phyloP scores from a whole-genome alignment of 1,139 yeast species.

The Hyphopichia wangnamkhiaoensis region DNA sequence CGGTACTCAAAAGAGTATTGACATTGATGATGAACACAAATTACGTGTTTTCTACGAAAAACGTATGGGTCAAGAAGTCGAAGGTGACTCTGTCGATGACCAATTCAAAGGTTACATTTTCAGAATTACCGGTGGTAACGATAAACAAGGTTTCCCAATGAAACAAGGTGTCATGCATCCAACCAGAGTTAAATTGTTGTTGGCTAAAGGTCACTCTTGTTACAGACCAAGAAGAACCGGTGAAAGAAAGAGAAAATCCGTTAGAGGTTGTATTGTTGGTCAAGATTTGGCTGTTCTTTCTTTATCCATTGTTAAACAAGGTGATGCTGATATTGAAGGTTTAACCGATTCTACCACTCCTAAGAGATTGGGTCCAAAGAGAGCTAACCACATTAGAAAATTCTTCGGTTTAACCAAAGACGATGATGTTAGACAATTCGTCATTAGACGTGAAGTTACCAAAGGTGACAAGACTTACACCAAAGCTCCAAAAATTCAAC shows the following conservation, averaged over 20 bases:
- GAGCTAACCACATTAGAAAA: constrained; percentile 99
- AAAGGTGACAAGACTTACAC: constrained; percentile 99
- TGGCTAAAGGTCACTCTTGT: constrained; percentile 95
- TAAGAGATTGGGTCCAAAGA: constrained; percentile 99
- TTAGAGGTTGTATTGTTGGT: constrained; percentile 99
- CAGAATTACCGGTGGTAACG: constrained; percentile 99
- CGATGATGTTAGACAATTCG: constrained; percentile 93
- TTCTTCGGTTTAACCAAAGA: constrained; percentile 98
- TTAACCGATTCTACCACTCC: constrained; percentile 93
- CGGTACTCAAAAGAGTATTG: constrained; percentile 98
- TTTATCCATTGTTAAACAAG: constrained; percentile 93
- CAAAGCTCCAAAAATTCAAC: constrained; percentile 99
- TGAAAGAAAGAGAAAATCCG: constrained; percentile 99
- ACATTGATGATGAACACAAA: constrained; percentile 98
- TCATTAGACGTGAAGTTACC: constrained; percentile 96
- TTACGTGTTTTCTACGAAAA: constrained; percentile 98
- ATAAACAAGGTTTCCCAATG: constrained; percentile 99
- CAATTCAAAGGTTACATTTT: constrained; percentile 99
- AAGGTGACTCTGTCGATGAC: constrained; percentile 97
- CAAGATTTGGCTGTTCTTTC: constrained; percentile 96
- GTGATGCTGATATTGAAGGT: constrained; percentile 94
- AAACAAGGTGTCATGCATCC: constrained; percentile 99
- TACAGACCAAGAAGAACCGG: constrained; percentile 99
- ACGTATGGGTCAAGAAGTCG: constrained; percentile 99
- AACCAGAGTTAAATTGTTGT: constrained; percentile 96